These are phyloP conservation scores for Cladophialophora psammophila DNA, from an alignment of 2,329 filamentous ascomycete genomes.

Conservation along the genomic window DNA sequence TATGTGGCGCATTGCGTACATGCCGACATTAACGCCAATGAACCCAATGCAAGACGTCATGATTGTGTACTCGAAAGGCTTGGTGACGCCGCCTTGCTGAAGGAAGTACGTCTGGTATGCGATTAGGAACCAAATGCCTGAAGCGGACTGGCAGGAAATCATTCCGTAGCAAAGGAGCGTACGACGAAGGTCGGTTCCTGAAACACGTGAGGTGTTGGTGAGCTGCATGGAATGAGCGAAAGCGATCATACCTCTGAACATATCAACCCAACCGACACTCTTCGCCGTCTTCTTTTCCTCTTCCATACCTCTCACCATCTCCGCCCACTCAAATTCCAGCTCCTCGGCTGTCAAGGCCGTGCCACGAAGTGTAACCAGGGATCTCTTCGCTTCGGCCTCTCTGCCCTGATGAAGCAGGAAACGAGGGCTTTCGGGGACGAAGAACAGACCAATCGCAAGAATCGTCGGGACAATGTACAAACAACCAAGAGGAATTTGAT, in stretches of 20 bases:
- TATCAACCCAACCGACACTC: slow-evolving; percentile 30
- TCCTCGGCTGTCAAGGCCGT: slow-evolving; percentile 17
- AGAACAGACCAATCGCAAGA: slow-evolving; percentile 41
- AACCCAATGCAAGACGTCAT: slow-evolving; percentile 61
- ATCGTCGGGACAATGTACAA: slow-evolving; percentile 41
- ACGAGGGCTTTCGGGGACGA: slow-evolving; percentile 43
- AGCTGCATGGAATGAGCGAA: neutral
- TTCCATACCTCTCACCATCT: slow-evolving; percentile 33
- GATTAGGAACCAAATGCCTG: slow-evolving; percentile 60
- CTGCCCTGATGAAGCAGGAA: slow-evolving; percentile 42
- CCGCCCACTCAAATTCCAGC: slow-evolving; percentile 35
- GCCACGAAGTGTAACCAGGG: slow-evolving; percentile 20
- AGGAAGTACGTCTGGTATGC: slow-evolving; percentile 58
- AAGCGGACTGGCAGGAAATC: slow-evolving; percentile 55
- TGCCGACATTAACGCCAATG: slow-evolving; percentile 58
- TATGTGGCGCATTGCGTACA: slow-evolving; percentile 57
- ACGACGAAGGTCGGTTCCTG: slow-evolving; percentile 57
- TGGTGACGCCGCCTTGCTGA: slow-evolving; percentile 48
- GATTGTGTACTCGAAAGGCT: slow-evolving; percentile 59
- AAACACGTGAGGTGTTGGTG: slow-evolving; percentile 1
- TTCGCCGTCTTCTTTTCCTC: slow-evolving; percentile 34
- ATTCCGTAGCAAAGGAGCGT: slow-evolving; percentile 60
- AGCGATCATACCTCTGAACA: slow-evolving; percentile 29
- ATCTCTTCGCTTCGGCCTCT: slow-evolving; percentile 25
- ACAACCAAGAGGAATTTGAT: slow-evolving; percentile 41